Conservation (phyloP, 768 basidiomycete genomes). For the Mycena leptocephala region DNA sequence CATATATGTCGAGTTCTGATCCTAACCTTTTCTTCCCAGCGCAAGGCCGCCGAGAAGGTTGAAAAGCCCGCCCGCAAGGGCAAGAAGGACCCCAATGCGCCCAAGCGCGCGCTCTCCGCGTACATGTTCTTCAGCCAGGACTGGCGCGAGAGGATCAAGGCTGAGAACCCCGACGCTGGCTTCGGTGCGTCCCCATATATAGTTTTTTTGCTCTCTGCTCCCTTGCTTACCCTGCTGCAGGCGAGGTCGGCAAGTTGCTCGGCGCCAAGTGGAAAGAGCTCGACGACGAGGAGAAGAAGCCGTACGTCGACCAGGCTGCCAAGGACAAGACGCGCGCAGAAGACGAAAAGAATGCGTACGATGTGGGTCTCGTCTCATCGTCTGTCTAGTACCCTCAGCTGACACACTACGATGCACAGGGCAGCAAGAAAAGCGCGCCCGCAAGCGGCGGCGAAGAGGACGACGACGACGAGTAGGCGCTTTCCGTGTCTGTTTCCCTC, state of each 20-base stretch:
- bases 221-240: constrained; percentile 54
- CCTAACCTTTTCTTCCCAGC: constrained; percentile 55
- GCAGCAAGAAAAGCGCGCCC: constrained; percentile 45
- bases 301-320: constrained; percentile 90
- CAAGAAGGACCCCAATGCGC: constrained; percentile 88
- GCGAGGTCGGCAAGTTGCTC: constrained; percentile 95
- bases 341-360: constrained; percentile 77
- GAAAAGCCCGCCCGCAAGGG: constrained; percentile 70
- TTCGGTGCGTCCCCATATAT: constrained; percentile 84
- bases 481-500: neutral
- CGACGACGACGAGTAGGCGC: constrained; percentile 50
- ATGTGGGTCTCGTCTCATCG: constrained; percentile 52
- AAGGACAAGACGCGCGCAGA: constrained; percentile 92
- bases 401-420: constrained; percentile 9
- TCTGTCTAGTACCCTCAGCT: neutral
- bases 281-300: constrained; percentile 94
- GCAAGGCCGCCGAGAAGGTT: constrained; percentile 84
- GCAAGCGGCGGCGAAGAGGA: constrained; percentile 52
- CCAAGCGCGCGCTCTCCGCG: constrained; percentile 94
- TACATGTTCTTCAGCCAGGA: constrained; percentile 99
- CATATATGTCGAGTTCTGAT: neutral
- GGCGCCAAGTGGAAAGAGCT: constrained; percentile 99
- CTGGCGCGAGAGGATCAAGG: constrained; percentile 95
- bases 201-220: neutral
- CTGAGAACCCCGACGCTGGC: constrained; percentile 94